Conservation (phyloP, 2,329 filamentous ascomycete species). For the Podosphaera fusca region DNA sequence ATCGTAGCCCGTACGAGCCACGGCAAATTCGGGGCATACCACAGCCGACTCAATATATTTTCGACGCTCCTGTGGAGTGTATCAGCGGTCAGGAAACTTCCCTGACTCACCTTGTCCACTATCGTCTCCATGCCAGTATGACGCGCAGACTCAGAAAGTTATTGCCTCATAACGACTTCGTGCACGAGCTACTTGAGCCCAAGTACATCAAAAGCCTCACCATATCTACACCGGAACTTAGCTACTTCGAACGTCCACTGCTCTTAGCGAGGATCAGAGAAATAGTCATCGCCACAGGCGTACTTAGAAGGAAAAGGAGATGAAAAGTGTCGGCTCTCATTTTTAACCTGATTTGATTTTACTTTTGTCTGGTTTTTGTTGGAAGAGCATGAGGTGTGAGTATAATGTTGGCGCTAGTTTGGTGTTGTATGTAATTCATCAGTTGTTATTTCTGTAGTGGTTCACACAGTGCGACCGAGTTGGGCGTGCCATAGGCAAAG, state of each 20-base stretch:
- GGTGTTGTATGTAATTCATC: neutral
- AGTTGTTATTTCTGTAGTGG: neutral
- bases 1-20: neutral
- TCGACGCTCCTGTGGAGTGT: neutral
- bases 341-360: neutral
- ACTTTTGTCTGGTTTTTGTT: neutral
- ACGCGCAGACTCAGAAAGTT: neutral
- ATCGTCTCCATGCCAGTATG: neutral
- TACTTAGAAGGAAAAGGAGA: neutral
- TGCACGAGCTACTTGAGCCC: neutral
- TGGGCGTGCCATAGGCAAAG: neutral
- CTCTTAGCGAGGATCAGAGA: neutral
- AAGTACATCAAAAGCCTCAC: neutral
- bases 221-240: neutral
- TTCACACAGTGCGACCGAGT: neutral
- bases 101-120: neutral
- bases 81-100: neutral
- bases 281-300: neutral
- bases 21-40: neutral
- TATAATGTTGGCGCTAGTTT: neutral
- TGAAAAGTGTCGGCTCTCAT: neutral
- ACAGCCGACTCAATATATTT: neutral
- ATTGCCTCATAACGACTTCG: neutral
- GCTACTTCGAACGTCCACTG: neutral
- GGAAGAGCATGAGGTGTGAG: neutral